phyloP scores from a whole-genome alignment of 192 early-diverging fungal genomes.

The Backusella sp. region DNA sequence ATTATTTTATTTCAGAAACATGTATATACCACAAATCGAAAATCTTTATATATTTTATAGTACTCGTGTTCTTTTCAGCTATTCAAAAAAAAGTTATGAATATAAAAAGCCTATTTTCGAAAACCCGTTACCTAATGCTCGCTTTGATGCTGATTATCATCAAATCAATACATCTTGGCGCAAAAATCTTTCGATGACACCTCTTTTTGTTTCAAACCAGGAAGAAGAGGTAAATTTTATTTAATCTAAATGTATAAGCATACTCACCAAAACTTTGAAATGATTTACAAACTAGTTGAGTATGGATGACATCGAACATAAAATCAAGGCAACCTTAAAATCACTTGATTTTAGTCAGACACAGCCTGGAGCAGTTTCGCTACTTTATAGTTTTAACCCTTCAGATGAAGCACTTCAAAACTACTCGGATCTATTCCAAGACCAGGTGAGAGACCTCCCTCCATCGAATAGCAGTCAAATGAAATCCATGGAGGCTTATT shows the following conservation, averaged over 20 bases:
- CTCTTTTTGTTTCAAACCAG: constrained; percentile 30
- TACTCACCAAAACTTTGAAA: neutral
- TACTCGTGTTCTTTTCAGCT: constrained; percentile 58
- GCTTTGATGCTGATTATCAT: constrained; percentile 56
- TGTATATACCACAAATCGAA: constrained; percentile 66
- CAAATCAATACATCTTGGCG: constrained; percentile 59
- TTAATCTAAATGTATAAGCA: neutral
- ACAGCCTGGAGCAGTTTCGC: constrained; percentile 26
- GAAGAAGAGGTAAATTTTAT: neutral
- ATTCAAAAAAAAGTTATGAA: constrained; percentile 55
- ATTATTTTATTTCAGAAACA: constrained; percentile 34
- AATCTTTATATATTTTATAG: constrained; percentile 60
- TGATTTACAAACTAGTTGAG: neutral
- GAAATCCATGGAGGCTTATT: constrained; percentile 8
- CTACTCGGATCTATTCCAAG: neutral
- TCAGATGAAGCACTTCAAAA: neutral
- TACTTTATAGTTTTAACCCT: neutral
- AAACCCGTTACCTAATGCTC: constrained; percentile 62
- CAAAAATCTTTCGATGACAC: constrained; percentile 27
- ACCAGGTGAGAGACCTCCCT: neutral
- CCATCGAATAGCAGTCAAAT: neutral
- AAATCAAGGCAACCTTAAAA: constrained; percentile 40
- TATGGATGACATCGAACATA: constrained; percentile 3
- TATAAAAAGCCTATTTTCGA: constrained; percentile 64
- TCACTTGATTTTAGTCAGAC: constrained; percentile 48